Conservation (phyloP, 768 basidiomycete species). For the Butyriboletus loyo region DNA sequence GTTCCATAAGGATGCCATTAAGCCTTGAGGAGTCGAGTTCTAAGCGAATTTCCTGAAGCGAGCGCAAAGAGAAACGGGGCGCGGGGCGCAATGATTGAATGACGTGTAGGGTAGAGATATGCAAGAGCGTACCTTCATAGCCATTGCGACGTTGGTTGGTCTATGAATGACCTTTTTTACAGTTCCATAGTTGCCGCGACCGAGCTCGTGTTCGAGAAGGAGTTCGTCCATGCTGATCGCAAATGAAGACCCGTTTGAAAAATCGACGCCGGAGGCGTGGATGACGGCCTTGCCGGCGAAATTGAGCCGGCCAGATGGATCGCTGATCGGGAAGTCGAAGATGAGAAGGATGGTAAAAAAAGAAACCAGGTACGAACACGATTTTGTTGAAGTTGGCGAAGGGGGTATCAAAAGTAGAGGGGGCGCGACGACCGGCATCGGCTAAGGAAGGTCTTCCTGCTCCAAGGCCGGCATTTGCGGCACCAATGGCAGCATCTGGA, state of each 20-base stretch:
- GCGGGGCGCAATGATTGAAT: conserved; percentile 1
- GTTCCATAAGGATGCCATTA: conserved; percentile 97
- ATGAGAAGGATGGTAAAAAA: conserved; percentile 4
- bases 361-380: conserved; percentile 57
- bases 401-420: conserved; percentile 60
- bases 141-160: conserved; percentile 95
- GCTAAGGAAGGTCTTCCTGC: conserved; percentile 57
- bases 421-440: conserved; percentile 35
- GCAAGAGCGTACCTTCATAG: conserved; percentile 80
- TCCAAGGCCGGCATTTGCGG: conserved; percentile 67
- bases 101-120: conserved; percentile 6
- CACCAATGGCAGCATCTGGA: conserved; percentile 48
- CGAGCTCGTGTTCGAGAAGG: conserved; percentile 87
- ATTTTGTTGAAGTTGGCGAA: conserved; percentile 94
- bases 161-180: conserved; percentile 94
- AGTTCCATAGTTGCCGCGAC: conserved; percentile 95
- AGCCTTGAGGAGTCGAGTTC: conserved; percentile 93
- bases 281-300: conserved; percentile 92
- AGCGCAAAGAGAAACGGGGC: neutral
- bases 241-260: conserved; percentile 87
- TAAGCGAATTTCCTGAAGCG: conserved; percentile 86
- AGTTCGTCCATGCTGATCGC: conserved; percentile 95
- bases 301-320: conserved; percentile 93
- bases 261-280: conserved; percentile 84
- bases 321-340: conserved; percentile 44